phyloP scores from a whole-genome alignment of 2,329 filamentous ascomycete species.

The Diaporthe capsici region DNA sequence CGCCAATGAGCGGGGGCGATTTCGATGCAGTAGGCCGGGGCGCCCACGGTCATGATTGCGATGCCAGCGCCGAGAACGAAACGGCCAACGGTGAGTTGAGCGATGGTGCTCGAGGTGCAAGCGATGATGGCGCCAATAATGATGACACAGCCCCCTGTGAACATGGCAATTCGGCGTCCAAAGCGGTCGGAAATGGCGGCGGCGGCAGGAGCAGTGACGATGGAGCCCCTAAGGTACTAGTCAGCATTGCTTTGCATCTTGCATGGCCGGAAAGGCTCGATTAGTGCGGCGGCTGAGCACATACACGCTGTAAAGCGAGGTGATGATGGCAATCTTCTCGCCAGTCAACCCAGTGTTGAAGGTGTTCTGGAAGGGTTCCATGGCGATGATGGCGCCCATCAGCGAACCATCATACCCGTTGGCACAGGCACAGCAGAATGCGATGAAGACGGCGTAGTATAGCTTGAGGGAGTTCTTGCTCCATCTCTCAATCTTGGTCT shows the following conservation, averaged over 20 bases:
- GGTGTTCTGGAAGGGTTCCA: constrained; percentile 57
- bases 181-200: constrained; percentile 60
- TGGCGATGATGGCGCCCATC: constrained; percentile 60
- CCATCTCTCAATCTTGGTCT: constrained; percentile 59
- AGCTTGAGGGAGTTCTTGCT: constrained; percentile 58
- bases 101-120: constrained; percentile 52
- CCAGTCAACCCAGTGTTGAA: constrained; percentile 57
- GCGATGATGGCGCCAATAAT: constrained; percentile 61
- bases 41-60: constrained; percentile 62
- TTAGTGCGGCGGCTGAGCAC: constrained; percentile 39
- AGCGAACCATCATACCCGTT: constrained; percentile 65
- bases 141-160: constrained; percentile 58
- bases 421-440: constrained; percentile 62
- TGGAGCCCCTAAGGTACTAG: constrained; percentile 54
- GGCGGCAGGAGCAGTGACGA: constrained; percentile 57
- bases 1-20: constrained; percentile 65
- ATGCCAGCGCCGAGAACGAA: constrained; percentile 63
- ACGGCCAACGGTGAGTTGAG: constrained; percentile 61
- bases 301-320: constrained; percentile 64
- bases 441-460: constrained; percentile 60
- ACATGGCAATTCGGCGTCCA: constrained; percentile 62
- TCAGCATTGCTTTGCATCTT: not conserved
- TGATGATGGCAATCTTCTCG: constrained; percentile 57
- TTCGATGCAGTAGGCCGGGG: constrained; percentile 63
- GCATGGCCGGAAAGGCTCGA: not conserved